Evolutionary conservation across 2,329 filamentous ascomycete genomes (phyloP).

Genomic region (Phoma herbarum): DNA sequence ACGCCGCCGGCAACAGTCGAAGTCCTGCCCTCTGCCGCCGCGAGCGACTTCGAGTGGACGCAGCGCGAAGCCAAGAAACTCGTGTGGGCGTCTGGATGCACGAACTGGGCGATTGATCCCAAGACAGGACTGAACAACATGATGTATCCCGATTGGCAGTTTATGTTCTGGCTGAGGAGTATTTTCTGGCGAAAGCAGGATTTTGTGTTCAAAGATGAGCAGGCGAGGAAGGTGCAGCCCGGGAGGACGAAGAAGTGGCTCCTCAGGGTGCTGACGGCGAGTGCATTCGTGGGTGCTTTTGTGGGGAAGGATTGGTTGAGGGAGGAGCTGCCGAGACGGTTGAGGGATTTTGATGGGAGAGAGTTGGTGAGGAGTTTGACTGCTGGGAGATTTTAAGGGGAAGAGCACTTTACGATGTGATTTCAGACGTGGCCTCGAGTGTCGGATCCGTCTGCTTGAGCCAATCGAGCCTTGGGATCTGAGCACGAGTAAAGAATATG

Average conservation of each 20-base stretch:
- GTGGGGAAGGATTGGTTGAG: constrained; percentile 27
- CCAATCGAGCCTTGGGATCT: no score
- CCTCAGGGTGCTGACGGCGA: constrained; percentile 19
- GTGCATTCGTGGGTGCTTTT: constrained; percentile 25
- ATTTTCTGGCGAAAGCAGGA: constrained; percentile 55
- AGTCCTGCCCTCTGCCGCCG: constrained; percentile 51
- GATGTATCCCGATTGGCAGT: constrained; percentile 64
- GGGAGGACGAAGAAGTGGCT: constrained; percentile 19
- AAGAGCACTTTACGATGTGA: no score
- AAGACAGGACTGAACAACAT: constrained; percentile 60
- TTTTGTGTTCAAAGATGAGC: constrained; percentile 47
- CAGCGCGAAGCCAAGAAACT: constrained; percentile 55
- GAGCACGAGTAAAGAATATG: no score
- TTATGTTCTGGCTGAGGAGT: constrained; percentile 59
- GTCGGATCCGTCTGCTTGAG: no score
- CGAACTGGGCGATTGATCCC: constrained; percentile 61
- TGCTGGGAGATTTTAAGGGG: constrained; percentile 1
- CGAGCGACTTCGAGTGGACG: constrained; percentile 50
- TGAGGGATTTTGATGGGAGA: constrained; percentile 20
- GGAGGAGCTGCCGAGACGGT: constrained; percentile 24
- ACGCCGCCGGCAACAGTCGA: constrained; percentile 42
- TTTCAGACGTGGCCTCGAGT: no score
- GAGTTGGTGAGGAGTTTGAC: constrained; percentile 15
- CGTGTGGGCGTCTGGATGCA: constrained; percentile 62
- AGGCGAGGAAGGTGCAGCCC: constrained; percentile 30